phyloP scores from a whole-genome alignment of 805 yeast genomes.

The Lachancea quebecensis region DNA sequence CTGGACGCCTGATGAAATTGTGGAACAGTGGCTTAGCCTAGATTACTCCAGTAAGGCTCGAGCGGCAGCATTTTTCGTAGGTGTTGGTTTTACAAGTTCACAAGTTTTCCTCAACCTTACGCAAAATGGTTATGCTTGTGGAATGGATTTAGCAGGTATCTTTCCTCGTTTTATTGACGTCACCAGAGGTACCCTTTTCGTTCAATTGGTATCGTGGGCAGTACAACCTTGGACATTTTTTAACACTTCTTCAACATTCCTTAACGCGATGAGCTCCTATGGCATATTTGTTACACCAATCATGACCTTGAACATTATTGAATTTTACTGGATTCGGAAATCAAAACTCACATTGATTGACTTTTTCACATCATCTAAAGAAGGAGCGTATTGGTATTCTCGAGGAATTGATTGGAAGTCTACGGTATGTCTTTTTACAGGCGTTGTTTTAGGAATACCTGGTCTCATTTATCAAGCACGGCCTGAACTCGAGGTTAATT shows the following conservation, averaged over 20 bases:
- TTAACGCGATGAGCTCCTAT: conserved; percentile 35
- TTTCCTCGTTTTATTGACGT: conserved; percentile 32
- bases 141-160: conserved; percentile 34
- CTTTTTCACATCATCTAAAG: conserved; percentile 26
- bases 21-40: conserved; percentile 34
- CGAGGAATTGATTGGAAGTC: conserved; percentile 18
- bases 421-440: conserved; percentile 9
- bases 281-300: conserved; percentile 35
- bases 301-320: conserved; percentile 32
- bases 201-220: conserved; percentile 33
- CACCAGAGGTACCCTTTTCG: conserved; percentile 33
- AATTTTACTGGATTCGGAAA: conserved; percentile 32
- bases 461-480: conserved; percentile 17
- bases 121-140: conserved; percentile 36
- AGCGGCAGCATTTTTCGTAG: conserved; percentile 38
- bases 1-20: conserved; percentile 37
- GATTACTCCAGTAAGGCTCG: conserved; percentile 32
- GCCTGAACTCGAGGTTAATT: conserved; percentile 9
- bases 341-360: conserved; percentile 30
- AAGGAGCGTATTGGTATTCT: conserved; percentile 19
- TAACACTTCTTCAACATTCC: conserved; percentile 33
- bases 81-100: conserved; percentile 31
- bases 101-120: conserved; percentile 33
- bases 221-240: conserved; percentile 37
- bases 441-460: conserved; percentile 17